These are phyloP conservation scores for Candida sp. DNA, from an alignment of 1,139 yeast species.

Conservation along the genomic window DNA sequence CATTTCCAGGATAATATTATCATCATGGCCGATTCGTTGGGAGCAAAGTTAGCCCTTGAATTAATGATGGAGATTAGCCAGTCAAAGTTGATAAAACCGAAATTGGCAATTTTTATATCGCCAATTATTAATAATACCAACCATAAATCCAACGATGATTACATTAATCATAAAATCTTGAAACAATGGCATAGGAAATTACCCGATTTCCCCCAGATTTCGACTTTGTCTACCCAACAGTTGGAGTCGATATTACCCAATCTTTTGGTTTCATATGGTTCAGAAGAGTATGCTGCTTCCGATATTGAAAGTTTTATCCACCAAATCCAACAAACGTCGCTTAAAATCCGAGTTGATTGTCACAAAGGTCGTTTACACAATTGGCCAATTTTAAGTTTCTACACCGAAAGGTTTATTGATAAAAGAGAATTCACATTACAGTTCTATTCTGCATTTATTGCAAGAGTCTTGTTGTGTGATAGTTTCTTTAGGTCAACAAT, in stretches of 20 bases:
- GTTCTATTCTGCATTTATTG: slow-evolving; percentile 21
- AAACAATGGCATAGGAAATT: neutral
- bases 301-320: slow-evolving; percentile 29
- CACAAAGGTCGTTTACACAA: slow-evolving; percentile 20
- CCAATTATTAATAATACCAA: neutral
- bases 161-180: neutral
- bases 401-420: slow-evolving; percentile 26
- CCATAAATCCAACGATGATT: neutral
- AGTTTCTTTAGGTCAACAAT: slow-evolving; percentile 15
- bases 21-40: slow-evolving; percentile 12
- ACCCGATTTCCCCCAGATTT: neutral
- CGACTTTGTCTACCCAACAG: neutral
- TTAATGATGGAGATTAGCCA: slow-evolving; percentile 1
- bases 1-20: slow-evolving; percentile 4
- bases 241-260: slow-evolving; percentile 4
- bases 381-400: slow-evolving; percentile 28
- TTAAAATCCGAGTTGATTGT: slow-evolving; percentile 18
- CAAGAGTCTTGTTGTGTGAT: slow-evolving; percentile 23
- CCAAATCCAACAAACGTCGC: slow-evolving; percentile 12
- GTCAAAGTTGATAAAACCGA: neutral
- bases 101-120: slow-evolving; percentile 1
- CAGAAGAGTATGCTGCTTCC: slow-evolving; percentile 10
- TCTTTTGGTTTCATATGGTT: slow-evolving; percentile 10
- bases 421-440: slow-evolving; percentile 31
- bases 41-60: slow-evolving; percentile 7